Percentiles rank a stretch among this genome's conserved stretches.
Evolutionary conservation across 164 flowering plant species (phyloP).

Genomic region (Magnolia officinalis): DNA sequence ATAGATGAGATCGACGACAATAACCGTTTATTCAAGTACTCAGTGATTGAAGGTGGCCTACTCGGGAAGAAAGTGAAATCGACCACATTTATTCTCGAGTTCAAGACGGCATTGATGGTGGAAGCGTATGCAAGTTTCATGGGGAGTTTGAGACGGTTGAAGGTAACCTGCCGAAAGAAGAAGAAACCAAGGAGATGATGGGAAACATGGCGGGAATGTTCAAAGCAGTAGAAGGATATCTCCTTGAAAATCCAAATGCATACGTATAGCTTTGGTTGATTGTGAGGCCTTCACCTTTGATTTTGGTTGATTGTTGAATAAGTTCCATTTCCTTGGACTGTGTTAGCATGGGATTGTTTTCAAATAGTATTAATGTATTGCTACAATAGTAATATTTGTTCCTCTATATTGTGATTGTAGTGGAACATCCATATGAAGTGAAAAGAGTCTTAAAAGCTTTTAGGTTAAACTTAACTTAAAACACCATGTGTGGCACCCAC

Average conservation of each 20-base stretch:
- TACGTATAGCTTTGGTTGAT: background rate
- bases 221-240: constrained; percentile 4
- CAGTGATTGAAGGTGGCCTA: constrained; percentile 8
- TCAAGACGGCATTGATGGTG: background rate
- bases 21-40: background rate
- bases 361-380: no score
- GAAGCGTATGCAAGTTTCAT: background rate
- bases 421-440: no score
- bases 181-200: constrained; percentile 3
- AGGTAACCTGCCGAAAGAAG: background rate
- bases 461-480: no score
- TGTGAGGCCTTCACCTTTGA: no score
- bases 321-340: no score
- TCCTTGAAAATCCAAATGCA: background rate
- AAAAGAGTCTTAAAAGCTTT: no score
- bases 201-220: background rate
- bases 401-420: no score
- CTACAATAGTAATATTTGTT: no score
- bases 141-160: background rate
- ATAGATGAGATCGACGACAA: constrained; percentile 6
- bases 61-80: constrained; percentile 7
- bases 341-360: no score
- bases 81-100: background rate
- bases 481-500: no score
- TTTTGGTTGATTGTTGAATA: no score